phyloP scores from a whole-genome alignment of 2,329 filamentous ascomycete species.

The Reticulascus tulasneorum region DNA sequence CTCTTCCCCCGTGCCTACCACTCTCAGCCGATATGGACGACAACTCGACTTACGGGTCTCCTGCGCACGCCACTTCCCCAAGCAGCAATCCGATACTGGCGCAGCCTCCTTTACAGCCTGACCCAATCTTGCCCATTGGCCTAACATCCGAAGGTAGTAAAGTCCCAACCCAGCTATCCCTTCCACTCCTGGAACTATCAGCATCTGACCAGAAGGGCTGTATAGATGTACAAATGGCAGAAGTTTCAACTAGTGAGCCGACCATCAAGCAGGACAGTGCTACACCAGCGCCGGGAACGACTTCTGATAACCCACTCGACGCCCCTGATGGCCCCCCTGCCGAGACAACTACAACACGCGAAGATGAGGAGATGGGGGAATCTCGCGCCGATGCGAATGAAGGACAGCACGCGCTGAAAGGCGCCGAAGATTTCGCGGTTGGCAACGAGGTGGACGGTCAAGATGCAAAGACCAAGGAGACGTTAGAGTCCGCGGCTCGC shows the following conservation, averaged over 20 bases:
- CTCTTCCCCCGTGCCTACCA: too few relatives aligned
- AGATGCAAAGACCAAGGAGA: slow-evolving; percentile 71
- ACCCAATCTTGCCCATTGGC: too few relatives aligned
- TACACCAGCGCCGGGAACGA: slow-evolving; percentile 50
- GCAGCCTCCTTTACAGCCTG: slow-evolving; percentile 45
- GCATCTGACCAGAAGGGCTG: slow-evolving; percentile 1
- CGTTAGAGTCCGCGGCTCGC: slow-evolving; percentile 79
- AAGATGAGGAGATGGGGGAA: slow-evolving; percentile 81
- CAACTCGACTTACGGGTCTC: slow-evolving; percentile 53
- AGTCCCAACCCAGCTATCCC: too few relatives aligned
- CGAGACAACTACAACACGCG: slow-evolving; percentile 55
- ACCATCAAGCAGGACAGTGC: slow-evolving; percentile 59
- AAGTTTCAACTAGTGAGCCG: slow-evolving; percentile 41
- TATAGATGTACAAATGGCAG: slow-evolving; percentile 62
- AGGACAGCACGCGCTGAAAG: slow-evolving; percentile 34
- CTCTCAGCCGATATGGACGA: slow-evolving; percentile 51
- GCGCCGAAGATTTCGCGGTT: slow-evolving; percentile 40
- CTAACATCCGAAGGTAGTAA: too few relatives aligned
- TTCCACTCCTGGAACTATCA: background rate
- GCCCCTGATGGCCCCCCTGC: slow-evolving; percentile 61
- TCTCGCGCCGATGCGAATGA: slow-evolving; percentile 46
- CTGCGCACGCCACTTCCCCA: slow-evolving; percentile 52
- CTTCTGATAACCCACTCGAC: slow-evolving; percentile 63
- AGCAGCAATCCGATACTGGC: slow-evolving; percentile 52
- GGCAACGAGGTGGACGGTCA: slow-evolving; percentile 45